A percentile compares a stretch with the other conserved stretches of the same genome.
phyloP scores from a whole-genome alignment of 352 stramenopile species.

The Pythium aristosporum region DNA sequence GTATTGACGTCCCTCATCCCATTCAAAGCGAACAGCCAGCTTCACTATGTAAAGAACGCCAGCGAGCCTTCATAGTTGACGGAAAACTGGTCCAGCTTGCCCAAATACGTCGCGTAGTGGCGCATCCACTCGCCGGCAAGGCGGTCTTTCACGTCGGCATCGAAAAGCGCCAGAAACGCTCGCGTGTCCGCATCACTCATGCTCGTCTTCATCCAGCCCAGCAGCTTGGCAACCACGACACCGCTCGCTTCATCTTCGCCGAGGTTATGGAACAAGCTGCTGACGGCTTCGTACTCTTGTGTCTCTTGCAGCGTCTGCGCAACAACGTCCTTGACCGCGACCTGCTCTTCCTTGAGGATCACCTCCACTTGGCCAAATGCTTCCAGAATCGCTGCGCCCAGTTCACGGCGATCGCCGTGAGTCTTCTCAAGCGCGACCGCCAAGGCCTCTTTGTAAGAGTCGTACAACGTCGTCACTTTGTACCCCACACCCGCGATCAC shows the following conservation, averaged over 20 bases:
- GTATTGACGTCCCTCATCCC: not conserved
- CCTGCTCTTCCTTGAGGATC: constrained; percentile 50
- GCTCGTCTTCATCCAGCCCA: constrained; percentile 69
- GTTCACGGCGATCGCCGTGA: constrained; percentile 46
- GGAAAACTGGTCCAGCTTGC: constrained; percentile 65
- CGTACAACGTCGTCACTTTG: constrained; percentile 63
- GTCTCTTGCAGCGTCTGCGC: constrained; percentile 48
- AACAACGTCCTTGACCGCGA: constrained; percentile 51
- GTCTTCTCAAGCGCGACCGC: constrained; percentile 45
- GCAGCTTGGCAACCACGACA: constrained; percentile 57
- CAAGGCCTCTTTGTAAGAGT: constrained; percentile 55
- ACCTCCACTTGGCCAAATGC: constrained; percentile 55
- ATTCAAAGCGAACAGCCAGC: not conserved
- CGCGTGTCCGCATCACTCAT: constrained; percentile 47
- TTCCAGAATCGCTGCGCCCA: constrained; percentile 41
- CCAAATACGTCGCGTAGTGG: constrained; percentile 58
- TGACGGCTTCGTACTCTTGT: constrained; percentile 64
- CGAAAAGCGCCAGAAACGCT: constrained; percentile 55
- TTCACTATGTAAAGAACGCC: constrained; percentile 61
- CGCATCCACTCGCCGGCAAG: constrained; percentile 73
- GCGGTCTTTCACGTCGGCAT: constrained; percentile 46
- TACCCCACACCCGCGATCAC: constrained; percentile 52
- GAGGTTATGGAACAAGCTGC: constrained; percentile 59
- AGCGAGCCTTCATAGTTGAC: constrained; percentile 58
- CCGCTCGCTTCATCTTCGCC: constrained; percentile 46